Conservation (phyloP, 2,329 filamentous ascomycete species). For the Rhynchosporium secalis region DNA sequence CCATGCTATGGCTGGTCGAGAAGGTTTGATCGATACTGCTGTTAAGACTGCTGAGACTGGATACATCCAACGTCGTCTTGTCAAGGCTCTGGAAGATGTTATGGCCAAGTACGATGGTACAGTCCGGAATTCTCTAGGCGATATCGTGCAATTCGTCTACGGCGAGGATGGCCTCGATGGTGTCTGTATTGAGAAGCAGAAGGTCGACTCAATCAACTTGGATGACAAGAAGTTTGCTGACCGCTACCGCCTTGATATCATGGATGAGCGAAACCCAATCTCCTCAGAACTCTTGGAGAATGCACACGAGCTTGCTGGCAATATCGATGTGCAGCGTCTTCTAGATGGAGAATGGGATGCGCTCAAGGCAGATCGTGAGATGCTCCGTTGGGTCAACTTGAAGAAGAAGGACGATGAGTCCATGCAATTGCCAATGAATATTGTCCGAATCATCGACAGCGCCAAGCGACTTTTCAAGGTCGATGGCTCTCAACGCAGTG, state of each 20-base stretch:
- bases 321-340: conserved; percentile 81
- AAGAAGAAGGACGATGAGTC: conserved; percentile 74
- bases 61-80: conserved; percentile 97
- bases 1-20: conserved; percentile 99
- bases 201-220: conserved; percentile 80
- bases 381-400: conserved; percentile 68
- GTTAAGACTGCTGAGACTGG: conserved; percentile 99
- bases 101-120: conserved; percentile 98
- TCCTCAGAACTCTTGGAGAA: conserved; percentile 79
- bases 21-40: conserved; percentile 98
- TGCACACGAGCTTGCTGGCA: conserved; percentile 81
- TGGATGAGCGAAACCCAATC: conserved; percentile 60
- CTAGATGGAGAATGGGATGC: conserved; percentile 88
- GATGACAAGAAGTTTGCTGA: conserved; percentile 76
- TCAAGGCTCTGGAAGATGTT: conserved; percentile 96
- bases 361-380: conserved; percentile 70
- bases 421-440: conserved; percentile 91
- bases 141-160: conserved; percentile 96
- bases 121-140: conserved; percentile 92
- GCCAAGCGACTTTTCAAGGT: conserved; percentile 90
- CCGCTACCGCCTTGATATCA: conserved; percentile 83
- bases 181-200: conserved; percentile 89
- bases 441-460: conserved; percentile 85
- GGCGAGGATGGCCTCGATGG: conserved; percentile 97
- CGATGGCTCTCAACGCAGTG: conserved; percentile 80